phyloP scores from a whole-genome alignment of 352 stramenopile species.

The Globisporangium viniferum region DNA sequence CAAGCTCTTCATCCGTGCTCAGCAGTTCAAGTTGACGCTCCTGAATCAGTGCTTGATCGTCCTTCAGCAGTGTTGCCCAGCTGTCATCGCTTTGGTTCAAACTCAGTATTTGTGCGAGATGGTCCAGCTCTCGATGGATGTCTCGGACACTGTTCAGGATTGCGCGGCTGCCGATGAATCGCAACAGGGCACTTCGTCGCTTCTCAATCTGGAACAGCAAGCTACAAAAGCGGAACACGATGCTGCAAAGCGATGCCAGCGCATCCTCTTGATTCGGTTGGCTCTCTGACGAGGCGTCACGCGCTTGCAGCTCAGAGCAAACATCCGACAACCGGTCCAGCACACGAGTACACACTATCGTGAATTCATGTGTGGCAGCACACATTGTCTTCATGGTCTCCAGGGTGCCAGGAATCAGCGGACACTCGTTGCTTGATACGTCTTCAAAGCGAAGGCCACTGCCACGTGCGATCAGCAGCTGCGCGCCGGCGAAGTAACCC shows the following conservation, averaged over 20 bases:
- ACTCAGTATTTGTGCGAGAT: neutral
- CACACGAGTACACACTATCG: neutral
- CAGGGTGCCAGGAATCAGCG: neutral
- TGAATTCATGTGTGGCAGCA: neutral
- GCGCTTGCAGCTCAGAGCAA: neutral
- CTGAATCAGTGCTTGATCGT: too few relatives aligned
- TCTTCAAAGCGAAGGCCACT: neutral
- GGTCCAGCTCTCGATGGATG: neutral
- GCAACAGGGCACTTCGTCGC: neutral
- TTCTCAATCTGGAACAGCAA: neutral
- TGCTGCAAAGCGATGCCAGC: neutral
- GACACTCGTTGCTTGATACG: neutral
- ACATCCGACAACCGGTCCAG: neutral
- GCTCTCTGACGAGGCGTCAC: too few relatives aligned
- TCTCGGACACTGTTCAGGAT: neutral
- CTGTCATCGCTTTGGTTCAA: neutral
- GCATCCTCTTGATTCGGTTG: neutral
- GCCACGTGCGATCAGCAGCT: too few relatives aligned
- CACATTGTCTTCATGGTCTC: neutral
- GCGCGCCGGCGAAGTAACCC: too few relatives aligned
- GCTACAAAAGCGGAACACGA: neutral
- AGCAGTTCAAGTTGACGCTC: too few relatives aligned
- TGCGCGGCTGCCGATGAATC: neutral
- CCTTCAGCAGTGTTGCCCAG: neutral
- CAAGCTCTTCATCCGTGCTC: too few relatives aligned